Base-by-base conservation (phyloP, 305 asterid species). In the Fraxinus sp. region DNA sequence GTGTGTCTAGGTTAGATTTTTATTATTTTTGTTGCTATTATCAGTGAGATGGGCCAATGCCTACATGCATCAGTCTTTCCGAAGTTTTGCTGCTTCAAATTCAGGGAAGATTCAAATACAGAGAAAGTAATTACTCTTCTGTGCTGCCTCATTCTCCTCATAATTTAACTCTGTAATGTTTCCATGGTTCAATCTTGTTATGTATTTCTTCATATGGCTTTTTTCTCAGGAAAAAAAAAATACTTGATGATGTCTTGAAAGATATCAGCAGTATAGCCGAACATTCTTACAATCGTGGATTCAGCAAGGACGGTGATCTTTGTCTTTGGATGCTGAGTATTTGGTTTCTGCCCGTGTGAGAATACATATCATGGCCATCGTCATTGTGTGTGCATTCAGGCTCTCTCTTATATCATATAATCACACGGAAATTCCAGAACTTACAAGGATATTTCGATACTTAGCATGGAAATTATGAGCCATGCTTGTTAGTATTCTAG, bases 281-380 rank as follows among this genome's bases (percentile, higher is more conserved):
- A 91, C 98, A 71, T 87, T 83, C 82, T 90, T 95, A 86, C 99
- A 95, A 80, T 95, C 97, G 8, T 95, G 99, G 99, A 95, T 95
- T 79, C 79, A 85, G 3, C 98, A 94, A 90, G 99, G 99, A 90
- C 85, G 72, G 78, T 44, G 9, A 28, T 75, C 55, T 85, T 83
- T 85, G 7, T 16, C 22, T 52, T 52, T 52, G 22, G 62, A 4
- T 16, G 22, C 20, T 44, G 52, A 9, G 16, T 10, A 10, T 44
- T 44, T 44, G 16, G 52, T 44, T 44, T 44, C 52, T 44, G 16
- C 52, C 52, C 10, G 52, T 11, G 52, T 3, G 16, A 44, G 52
- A 44, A 44, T 0, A 46, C 18, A 46, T 39, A 46, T 46, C 57
- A 14, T 11, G 57, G 57, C 3, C 49, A 39, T 39, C 2, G 49